Conservation (phyloP, 140 eudicot species). For the Ambrosia hybrid region DNA sequence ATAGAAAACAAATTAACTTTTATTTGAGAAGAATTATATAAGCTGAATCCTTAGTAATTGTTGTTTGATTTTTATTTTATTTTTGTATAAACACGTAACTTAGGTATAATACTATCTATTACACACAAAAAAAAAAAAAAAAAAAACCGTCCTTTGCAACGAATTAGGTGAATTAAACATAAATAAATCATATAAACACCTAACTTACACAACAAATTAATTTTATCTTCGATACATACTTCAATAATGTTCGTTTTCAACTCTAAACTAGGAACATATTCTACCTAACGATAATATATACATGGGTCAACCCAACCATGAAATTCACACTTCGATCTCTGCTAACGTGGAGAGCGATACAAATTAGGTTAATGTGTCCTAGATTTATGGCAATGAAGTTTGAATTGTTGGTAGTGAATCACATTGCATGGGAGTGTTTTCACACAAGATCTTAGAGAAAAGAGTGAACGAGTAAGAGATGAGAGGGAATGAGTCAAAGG, state of each 20-base stretch:
- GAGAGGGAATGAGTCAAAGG: background rate
- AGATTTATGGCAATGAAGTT: background rate
- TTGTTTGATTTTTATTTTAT: too few species aligned
- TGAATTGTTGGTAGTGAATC: background rate
- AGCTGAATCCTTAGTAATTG: too few species aligned
- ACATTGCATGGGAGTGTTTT: too few species aligned
- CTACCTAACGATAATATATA: background rate
- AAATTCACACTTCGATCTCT: background rate
- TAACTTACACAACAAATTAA: background rate
- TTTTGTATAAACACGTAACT: too few species aligned
- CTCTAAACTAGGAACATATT: background rate
- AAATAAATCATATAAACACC: background rate
- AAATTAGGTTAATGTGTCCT: background rate
- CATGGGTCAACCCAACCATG: background rate
- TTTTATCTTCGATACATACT: background rate
- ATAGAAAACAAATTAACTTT: background rate
- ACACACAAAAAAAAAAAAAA: too few species aligned
- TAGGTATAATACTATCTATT: too few species aligned
- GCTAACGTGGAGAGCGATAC: background rate
- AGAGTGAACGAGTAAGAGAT: background rate
- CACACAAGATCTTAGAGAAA: background rate
- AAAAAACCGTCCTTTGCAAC: background rate
- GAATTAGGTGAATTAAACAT: background rate
- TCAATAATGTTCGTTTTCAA: too few species aligned
- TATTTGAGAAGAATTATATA: background rate